Conservation (phyloP, 331 rosid species). For the Spiraea crenata region DNA sequence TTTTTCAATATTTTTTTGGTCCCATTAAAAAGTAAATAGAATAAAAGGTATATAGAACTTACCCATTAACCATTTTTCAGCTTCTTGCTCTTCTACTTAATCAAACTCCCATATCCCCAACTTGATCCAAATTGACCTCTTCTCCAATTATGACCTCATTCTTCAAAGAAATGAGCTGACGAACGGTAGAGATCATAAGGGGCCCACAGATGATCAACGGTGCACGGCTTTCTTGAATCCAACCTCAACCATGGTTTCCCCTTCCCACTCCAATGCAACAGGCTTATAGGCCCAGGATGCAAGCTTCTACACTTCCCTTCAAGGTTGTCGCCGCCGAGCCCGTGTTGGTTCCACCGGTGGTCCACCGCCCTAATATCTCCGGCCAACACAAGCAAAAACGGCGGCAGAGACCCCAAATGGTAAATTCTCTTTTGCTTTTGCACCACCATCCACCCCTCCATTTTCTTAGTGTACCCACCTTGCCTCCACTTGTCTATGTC, state of each 20-base stretch:
- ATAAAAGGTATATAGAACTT: conserved; percentile 1
- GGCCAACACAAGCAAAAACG: conserved; percentile 69
- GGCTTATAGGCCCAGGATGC: conserved; percentile 82
- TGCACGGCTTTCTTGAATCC: conserved; percentile 80
- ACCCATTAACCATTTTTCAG: conserved; percentile 15
- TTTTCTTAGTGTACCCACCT: conserved; percentile 49
- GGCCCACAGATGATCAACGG: conserved; percentile 85
- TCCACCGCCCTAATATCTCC: conserved; percentile 70
- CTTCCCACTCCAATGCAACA: conserved; percentile 92
- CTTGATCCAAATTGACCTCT: background rate
- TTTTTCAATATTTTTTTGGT: background rate
- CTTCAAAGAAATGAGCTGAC: conserved; percentile 58
- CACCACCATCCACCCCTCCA: conserved; percentile 80
- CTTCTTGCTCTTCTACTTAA: conserved; percentile 15
- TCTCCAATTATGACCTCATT: conserved; percentile 26
- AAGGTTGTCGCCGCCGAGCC: conserved; percentile 81
- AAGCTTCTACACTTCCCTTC: conserved; percentile 76
- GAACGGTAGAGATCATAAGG: conserved; percentile 81
- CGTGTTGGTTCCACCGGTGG: conserved; percentile 92
- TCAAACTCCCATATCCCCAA: background rate
- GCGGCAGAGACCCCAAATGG: conserved; percentile 82
- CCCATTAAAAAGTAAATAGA: background rate
- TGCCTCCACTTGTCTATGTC: conserved; percentile 70
- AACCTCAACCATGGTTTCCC: conserved; percentile 94
- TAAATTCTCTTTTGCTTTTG: conserved; percentile 81